Base-by-base conservation (phyloP, 2,329 filamentous ascomycete genomes). In the Cladorrhinum sp. region DNA sequence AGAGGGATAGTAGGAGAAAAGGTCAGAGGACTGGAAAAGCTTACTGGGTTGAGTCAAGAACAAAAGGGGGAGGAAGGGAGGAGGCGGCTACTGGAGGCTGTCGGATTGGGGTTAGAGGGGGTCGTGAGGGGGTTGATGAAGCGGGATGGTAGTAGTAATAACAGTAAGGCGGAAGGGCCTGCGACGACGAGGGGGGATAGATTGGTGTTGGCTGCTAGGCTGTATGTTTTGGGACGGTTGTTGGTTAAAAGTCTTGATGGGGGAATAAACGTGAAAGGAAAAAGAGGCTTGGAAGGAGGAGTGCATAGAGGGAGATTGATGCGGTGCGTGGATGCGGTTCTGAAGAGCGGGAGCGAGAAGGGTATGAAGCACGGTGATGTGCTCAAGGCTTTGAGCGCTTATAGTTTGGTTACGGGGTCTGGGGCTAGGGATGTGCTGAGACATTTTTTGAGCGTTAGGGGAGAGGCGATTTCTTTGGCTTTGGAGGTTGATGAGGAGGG, bases 341-440 rank as follows among this genome's bases (percentile, higher is more conserved):
- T 96, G 57, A 81, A 84, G 65, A 84, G 82, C 52, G 82, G 87
- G 24, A 82, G 87, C 81, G 73, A 81, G 68, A 63, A 77, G 66
- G 68, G 80, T 60, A 69, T 79, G 62, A 49, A 50, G 32, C 53
- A 58, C 36, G 65, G 57, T 3, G 79, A 83, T 22, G 80, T 95
- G 16, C 78, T 93, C 12, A 88, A 91, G 67, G 86, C 88, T 0
- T 80, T 97, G 66, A 90, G 87, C 59, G 92, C 93, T 0, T 93
- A 92, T 72, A 92, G 91, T 63, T 79, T 98, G 55, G 85, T 87
- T 1, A 92, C 89, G 2, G 96, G 85, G 68, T 92, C 89, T 0
- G 90, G 92, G 0, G 86, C 91, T 0, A 86, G 84, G 60, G 92
- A 96, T 71, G 89, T 91, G 0, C 75, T 97, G 57, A 80, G 85